Conservation (phyloP, 2,329 filamentous ascomycete genomes). For the Arachnomyces sp. region DNA sequence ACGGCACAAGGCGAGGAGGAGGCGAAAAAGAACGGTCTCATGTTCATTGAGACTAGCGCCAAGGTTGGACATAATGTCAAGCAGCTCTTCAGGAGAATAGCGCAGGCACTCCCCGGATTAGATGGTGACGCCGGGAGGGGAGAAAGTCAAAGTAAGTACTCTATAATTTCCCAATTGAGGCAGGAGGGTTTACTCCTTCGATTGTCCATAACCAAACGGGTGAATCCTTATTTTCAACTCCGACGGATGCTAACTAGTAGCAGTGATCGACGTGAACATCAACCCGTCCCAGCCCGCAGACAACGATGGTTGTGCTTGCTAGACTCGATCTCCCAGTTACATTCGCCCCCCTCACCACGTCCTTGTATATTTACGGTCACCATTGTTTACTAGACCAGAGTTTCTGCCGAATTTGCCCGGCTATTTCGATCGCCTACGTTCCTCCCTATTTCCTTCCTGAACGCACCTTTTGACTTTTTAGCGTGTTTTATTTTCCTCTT, state of each 20-base stretch:
- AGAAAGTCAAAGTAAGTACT: slow-evolving; percentile 67
- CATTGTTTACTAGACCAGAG: no score
- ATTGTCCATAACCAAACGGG: no score
- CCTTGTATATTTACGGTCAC: no score
- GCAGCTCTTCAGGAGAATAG: slow-evolving; percentile 93
- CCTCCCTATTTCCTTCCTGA: no score
- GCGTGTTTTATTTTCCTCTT: no score
- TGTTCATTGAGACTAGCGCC: slow-evolving; percentile 98
- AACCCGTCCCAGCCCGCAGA: slow-evolving; percentile 58
- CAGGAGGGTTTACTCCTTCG: no score
- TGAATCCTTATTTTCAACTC: no score
- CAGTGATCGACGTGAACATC: slow-evolving; percentile 92
- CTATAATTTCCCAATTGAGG: slow-evolving; percentile 1
- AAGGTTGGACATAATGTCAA: slow-evolving; percentile 98
- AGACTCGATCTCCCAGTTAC: slow-evolving; percentile 15
- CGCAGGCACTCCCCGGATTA: slow-evolving; percentile 95
- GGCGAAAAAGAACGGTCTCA: slow-evolving; percentile 92
- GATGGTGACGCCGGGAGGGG: slow-evolving; percentile 77
- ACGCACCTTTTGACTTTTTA: no score
- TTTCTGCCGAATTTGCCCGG: no score
- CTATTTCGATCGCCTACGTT: no score
- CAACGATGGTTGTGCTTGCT: slow-evolving; percentile 70
- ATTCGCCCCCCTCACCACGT: no score
- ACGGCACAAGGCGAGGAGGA: slow-evolving; percentile 95
- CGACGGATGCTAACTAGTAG: slow-evolving; percentile 22